Evolutionary conservation across 345 rosid species (phyloP), one percentile per base, ranked within the genome.

Genomic region (Aegle marmelos): DNA sequence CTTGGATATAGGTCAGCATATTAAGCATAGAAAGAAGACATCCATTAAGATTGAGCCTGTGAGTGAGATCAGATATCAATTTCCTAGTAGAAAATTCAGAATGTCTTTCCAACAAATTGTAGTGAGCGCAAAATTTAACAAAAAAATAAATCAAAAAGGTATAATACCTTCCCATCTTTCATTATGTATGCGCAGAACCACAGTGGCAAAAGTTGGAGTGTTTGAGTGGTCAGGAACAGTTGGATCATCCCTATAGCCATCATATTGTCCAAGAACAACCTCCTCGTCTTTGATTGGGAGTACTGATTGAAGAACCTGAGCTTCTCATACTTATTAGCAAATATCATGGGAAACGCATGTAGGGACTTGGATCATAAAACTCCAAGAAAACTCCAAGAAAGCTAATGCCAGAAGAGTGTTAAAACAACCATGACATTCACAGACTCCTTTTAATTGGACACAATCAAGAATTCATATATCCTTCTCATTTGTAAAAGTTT

Each of bases 151-250:
- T 25, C 63, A 68, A 53, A 54, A 34, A 64, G 17, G 13, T 25
- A 61, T 14, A 76, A 37, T 83, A 96, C 99, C 99, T 90, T 96
- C 99, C 99, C 99, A 96, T 90, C 99, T 89, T 90, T 94, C 98
- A 69, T 96, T 96, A 82, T 96, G 91, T 68, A 96, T 92, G 58
- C 87, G 94, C 60, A 96, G 92, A 79, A 96, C 81, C 56, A 87
- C 81, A 73, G 95, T 90, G 60, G 99, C 98, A 86, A 96, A 96
- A 1, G 98, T 95, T 74, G 99, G 98, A 71, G 98, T 95, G 85
- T 93, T 93, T 28, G 99, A 95, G 82, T 82, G 81, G 76, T 92
- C 89, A 27, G 99, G 99, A 82, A 94, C 98, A 71, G 99, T 96
- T 68, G 98, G 92, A 78, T 96, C 99, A 67, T 96, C 95, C 74